Percentiles rank a stretch among this genome's conserved stretches.
Conservation (phyloP, 768 basidiomycete genomes). For the Tulasnella sp. region DNA sequence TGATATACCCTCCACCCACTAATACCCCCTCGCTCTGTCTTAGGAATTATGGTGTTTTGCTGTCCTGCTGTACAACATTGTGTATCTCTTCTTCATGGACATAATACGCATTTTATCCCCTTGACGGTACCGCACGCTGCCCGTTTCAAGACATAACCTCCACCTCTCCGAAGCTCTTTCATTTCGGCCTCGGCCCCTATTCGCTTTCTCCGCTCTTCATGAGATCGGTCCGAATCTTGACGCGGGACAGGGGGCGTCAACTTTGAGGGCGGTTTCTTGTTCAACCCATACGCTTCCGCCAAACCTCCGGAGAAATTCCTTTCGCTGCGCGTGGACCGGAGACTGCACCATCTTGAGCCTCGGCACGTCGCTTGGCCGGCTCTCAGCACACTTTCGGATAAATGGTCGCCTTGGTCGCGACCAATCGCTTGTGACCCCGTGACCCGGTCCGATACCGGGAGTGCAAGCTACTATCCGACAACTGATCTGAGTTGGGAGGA, state of each 20-base stretch:
- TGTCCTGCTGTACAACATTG: neutral
- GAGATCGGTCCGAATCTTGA: neutral
- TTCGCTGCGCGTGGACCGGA: neutral
- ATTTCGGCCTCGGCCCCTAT: neutral
- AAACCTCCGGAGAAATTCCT: neutral
- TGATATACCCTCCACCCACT: neutral
- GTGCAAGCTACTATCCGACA: neutral
- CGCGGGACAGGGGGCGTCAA: neutral
- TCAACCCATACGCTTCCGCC: neutral
- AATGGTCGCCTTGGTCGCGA: neutral
- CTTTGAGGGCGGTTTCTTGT: neutral
- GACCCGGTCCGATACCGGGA: neutral
- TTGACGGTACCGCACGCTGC: neutral
- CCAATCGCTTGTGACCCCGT: neutral
- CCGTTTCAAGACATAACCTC: neutral
- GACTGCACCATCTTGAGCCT: neutral
- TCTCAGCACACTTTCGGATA: neutral
- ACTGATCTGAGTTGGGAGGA: neutral
- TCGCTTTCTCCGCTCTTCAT: neutral
- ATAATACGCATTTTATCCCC: neutral
- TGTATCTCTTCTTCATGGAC: neutral
- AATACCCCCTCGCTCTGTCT: neutral
- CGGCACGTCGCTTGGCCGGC: neutral
- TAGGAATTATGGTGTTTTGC: neutral
- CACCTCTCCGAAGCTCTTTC: neutral